phyloP scores from a whole-genome alignment of 1,284 basidiomycete genomes.

The Cryptococcus amylolentus region DNA sequence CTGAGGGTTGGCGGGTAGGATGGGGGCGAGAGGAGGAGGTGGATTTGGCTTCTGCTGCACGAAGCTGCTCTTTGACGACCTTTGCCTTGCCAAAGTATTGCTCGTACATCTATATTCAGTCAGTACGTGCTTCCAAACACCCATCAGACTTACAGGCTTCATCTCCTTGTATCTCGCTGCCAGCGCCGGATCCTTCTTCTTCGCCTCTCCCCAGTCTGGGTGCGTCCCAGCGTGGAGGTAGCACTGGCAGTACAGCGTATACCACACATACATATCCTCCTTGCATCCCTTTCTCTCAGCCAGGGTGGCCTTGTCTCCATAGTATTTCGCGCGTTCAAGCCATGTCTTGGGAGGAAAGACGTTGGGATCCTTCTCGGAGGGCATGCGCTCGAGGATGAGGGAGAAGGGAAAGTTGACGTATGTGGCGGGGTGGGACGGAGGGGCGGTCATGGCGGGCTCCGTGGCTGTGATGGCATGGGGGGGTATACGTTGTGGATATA shows the following conservation, averaged over 20 bases:
- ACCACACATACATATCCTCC: slow-evolving; percentile 44
- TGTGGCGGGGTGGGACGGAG: neutral
- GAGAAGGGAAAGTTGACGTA: neutral
- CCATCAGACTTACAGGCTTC: slow-evolving; percentile 29
- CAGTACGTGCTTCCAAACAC: neutral
- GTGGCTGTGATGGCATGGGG: too few species aligned
- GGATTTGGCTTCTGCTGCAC: neutral
- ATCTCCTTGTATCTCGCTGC: slow-evolving; percentile 36
- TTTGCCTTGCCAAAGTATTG: slow-evolving; percentile 38
- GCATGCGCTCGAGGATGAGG: slow-evolving; percentile 11
- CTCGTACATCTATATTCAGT: slow-evolving; percentile 10
- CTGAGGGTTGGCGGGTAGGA: slow-evolving; percentile 8
- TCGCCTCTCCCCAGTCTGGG: slow-evolving; percentile 23
- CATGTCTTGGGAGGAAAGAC: slow-evolving; percentile 33
- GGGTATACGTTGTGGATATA: too few species aligned
- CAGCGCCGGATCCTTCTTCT: slow-evolving; percentile 31
- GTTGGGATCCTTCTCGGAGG: slow-evolving; percentile 4
- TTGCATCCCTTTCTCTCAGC: slow-evolving; percentile 35
- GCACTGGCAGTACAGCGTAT: slow-evolving; percentile 29
- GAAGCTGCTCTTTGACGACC: slow-evolving; percentile 36
- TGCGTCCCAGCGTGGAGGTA: slow-evolving; percentile 32
- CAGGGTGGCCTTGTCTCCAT: slow-evolving; percentile 36
- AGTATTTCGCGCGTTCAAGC: slow-evolving; percentile 40
- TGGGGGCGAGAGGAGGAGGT: slow-evolving; percentile 9
- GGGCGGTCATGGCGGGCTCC: neutral